phyloP scores from a whole-genome alignment of 1,284 basidiomycete species.

The Ustilago lituana region DNA sequence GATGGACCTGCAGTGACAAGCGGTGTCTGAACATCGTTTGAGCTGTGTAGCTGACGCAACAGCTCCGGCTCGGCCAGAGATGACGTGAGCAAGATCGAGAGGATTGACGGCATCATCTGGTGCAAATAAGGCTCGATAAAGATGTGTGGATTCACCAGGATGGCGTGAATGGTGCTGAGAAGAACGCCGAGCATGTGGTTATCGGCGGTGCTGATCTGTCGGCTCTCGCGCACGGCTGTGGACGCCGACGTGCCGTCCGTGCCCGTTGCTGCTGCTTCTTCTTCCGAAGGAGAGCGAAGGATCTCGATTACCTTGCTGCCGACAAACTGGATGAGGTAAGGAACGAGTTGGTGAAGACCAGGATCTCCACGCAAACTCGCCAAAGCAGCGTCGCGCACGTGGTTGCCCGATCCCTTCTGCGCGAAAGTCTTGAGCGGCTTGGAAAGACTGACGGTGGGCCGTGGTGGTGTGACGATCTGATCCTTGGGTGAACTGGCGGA shows the following conservation, averaged over 20 bases:
- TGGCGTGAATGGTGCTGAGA: conserved; percentile 57
- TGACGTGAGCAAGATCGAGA: conserved; percentile 88
- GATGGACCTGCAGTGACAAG: conserved; percentile 33
- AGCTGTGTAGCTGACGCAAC: conserved; percentile 16
- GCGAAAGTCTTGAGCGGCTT: conserved; percentile 52
- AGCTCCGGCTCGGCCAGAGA: conserved; percentile 71
- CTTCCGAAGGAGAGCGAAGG: conserved; percentile 63
- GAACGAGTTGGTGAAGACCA: conserved; percentile 90
- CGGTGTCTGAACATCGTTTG: conserved; percentile 25
- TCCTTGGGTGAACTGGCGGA: conserved; percentile 20
- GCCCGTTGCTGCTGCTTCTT: conserved; percentile 4
- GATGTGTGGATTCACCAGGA: conserved; percentile 76
- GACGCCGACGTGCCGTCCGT: conserved; percentile 8
- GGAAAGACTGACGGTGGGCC: conserved; percentile 30
- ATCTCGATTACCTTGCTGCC: conserved; percentile 74
- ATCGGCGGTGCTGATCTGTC: conserved; percentile 35
- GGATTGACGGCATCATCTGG: conserved; percentile 90
- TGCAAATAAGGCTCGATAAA: conserved; percentile 96
- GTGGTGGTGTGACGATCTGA: conserved; percentile 41
- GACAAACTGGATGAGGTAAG: conserved; percentile 94
- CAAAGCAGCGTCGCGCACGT: conserved; percentile 77
- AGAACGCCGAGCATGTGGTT: conserved; percentile 58
- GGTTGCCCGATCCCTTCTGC: conserved; percentile 55
- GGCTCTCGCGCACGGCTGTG: conserved; percentile 26
- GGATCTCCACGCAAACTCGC: conserved; percentile 89